Evolutionary conservation across 805 yeast species (phyloP), one percentile per base, ranked within the genome.

Genomic region (fission yeast (Schizosaccharomyces pombe)): DNA sequence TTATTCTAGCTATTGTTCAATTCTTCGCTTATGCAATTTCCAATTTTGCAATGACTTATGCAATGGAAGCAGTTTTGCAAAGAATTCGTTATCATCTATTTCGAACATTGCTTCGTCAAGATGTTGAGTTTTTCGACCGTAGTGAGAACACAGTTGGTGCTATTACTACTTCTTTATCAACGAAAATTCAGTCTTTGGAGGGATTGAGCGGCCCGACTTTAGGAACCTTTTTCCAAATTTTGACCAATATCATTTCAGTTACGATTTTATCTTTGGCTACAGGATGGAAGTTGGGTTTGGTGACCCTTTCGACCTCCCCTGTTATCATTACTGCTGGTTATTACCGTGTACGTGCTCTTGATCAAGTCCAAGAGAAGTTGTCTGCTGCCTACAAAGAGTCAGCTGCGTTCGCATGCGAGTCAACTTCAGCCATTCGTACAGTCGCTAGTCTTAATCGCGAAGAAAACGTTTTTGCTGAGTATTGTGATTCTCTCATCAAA

Each of bases 371-470:
- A 55, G 68, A 66, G 56, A 61, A 69, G n/a, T 67, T 68, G 6
- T 66, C 68, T 55, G 58, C 59, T 34, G 67, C 67, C 3, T 68
- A 68, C 54, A 67, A 67, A 52, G 59, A 62, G 33, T 66, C 71
- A 19, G 72, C 72, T 12, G 58, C 68, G n/a, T 64, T 65, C 58
- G 73, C 73, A 2, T 65, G 72, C 49, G 71, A 69, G 57, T 66
- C 64, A 34, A 65, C 70, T 2, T 58, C 65, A 6, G 65, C 73
- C 5, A 68, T 70, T 19, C 64, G 72, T 34, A 70, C 73, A 8
- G 73, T 70, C 6, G 68, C 67, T 43, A 62, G 72, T 16, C 58
- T 70, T 40, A 69, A 73, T 9, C 65, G 73, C 9, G 73, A 70
- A 55, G 64, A 61, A 30, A 67, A 66, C 19, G 72, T 70, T 5